Conservation (phyloP, 2,329 filamentous ascomycete species). For the Dothideomycetes sp. region DNA sequence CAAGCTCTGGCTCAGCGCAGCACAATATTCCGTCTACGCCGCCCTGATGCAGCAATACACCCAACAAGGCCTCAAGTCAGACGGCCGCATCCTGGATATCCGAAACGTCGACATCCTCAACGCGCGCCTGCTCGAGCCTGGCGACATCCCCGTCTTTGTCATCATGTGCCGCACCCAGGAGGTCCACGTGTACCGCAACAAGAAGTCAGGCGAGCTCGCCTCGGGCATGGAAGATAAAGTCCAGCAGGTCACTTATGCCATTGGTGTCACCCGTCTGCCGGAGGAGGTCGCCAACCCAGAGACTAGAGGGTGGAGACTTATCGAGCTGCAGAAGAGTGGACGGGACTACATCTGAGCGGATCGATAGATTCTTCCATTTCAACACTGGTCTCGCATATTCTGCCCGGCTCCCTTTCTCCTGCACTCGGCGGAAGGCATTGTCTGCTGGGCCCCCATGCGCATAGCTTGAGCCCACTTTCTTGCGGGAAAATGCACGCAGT, state of each 20-base stretch:
- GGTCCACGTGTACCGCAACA: slow-evolving; percentile 91
- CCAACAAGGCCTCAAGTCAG: slow-evolving; percentile 82
- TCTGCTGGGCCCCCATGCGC: too few species aligned
- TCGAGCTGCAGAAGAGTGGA: slow-evolving; percentile 97
- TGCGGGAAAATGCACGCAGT: too few species aligned
- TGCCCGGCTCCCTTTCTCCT: too few species aligned
- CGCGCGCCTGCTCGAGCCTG: slow-evolving; percentile 70
- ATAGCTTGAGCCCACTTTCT: too few species aligned
- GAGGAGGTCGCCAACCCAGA: slow-evolving; percentile 97
- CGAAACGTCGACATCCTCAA: slow-evolving; percentile 80
- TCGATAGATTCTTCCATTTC: too few species aligned
- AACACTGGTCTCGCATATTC: too few species aligned
- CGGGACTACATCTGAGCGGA: slow-evolving; percentile 70
- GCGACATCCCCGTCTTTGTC: slow-evolving; percentile 90
- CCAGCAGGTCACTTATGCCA: slow-evolving; percentile 94
- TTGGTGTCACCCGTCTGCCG: slow-evolving; percentile 83
- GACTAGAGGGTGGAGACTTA: slow-evolving; percentile 91
- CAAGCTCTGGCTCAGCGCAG: slow-evolving; percentile 90
- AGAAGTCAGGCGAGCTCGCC: slow-evolving; percentile 78
- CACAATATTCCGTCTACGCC: slow-evolving; percentile 92
- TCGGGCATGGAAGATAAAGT: slow-evolving; percentile 99
- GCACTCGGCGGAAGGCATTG: too few species aligned
- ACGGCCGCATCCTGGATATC: slow-evolving; percentile 91
- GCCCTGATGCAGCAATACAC: slow-evolving; percentile 96
- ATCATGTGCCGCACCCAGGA: slow-evolving; percentile 95